Evolutionary conservation across 1,284 basidiomycete genomes (phyloP).

Genomic region (Fomitopsis betulina): DNA sequence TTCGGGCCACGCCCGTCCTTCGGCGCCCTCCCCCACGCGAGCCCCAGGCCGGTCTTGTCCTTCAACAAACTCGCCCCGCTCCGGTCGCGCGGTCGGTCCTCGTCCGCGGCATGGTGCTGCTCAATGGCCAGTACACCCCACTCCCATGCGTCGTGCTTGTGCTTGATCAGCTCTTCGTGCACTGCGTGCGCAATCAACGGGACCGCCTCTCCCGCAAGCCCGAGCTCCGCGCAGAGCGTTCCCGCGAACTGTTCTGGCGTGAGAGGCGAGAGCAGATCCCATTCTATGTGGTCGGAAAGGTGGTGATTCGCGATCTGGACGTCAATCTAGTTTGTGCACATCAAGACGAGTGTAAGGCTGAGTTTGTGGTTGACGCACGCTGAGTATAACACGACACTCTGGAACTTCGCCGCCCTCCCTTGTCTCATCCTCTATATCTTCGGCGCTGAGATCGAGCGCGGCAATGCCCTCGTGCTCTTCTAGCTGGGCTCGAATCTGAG

Average conservation of each 20-base stretch:
- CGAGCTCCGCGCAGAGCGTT: slow-evolving; percentile 83
- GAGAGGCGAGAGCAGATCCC: slow-evolving; percentile 92
- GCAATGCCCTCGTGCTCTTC: slow-evolving; percentile 84
- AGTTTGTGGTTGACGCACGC: slow-evolving; percentile 46
- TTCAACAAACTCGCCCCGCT: slow-evolving; percentile 54
- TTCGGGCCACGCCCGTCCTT: slow-evolving; percentile 76
- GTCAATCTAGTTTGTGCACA: slow-evolving; percentile 66
- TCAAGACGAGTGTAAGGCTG: background rate
- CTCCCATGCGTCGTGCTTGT: slow-evolving; percentile 93
- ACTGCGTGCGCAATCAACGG: slow-evolving; percentile 90
- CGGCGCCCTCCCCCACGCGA: slow-evolving; percentile 65
- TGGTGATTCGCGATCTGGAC: slow-evolving; percentile 94
- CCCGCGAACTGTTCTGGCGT: slow-evolving; percentile 86
- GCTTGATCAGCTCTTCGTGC: slow-evolving; percentile 91
- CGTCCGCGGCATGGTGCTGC: slow-evolving; percentile 20
- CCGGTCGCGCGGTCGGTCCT: slow-evolving; percentile 38
- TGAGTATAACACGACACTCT: slow-evolving; percentile 87
- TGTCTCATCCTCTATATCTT: slow-evolving; percentile 31
- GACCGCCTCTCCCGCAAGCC: slow-evolving; percentile 82
- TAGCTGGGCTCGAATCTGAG: slow-evolving; percentile 85
- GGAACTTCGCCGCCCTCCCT: slow-evolving; percentile 58
- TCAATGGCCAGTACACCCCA: slow-evolving; percentile 80
- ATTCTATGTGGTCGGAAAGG: slow-evolving; percentile 93
- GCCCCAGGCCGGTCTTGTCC: slow-evolving; percentile 74
- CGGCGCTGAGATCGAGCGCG: slow-evolving; percentile 45